Conservation (phyloP, 257 asterid genomes). For the Gentiana dahurica region DNA sequence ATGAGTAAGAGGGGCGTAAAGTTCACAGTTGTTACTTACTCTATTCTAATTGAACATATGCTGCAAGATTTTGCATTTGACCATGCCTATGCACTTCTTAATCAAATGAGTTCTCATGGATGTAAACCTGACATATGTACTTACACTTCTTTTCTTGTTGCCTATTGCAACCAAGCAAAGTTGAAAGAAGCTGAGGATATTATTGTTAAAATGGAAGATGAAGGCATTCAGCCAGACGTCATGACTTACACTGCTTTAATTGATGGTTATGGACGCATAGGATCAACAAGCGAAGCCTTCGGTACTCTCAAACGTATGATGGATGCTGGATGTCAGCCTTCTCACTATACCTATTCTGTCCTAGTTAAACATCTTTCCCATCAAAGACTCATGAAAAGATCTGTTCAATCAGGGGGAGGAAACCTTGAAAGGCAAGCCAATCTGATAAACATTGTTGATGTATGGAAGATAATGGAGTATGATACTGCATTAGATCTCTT, state of each 20-base stretch:
- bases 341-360: constrained; percentile 50
- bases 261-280: constrained; percentile 66
- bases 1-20: constrained; percentile 43
- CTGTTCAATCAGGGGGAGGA: constrained; percentile 8
- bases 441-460: constrained; percentile 46
- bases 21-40: constrained; percentile 44
- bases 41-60: constrained; percentile 51
- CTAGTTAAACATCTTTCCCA: constrained; percentile 52
- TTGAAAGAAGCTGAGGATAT: constrained; percentile 58
- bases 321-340: constrained; percentile 53
- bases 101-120: constrained; percentile 39
- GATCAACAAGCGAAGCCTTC: constrained; percentile 42
- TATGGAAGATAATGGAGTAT: constrained; percentile 56
- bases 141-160: constrained; percentile 61
- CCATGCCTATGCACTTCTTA: constrained; percentile 36
- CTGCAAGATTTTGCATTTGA: constrained; percentile 51
- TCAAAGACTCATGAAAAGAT: constrained; percentile 22
- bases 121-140: constrained; percentile 59
- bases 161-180: constrained; percentile 67
- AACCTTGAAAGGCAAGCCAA: constrained; percentile 5
- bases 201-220: constrained; percentile 43
- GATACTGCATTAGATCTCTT: constrained; percentile 43
- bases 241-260: constrained; percentile 53
- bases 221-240: constrained; percentile 47
- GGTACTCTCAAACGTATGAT: constrained; percentile 45